Base-by-base conservation (phyloP, 2,329 filamentous ascomycete species). In the Cladorrhinum sp. region DNA sequence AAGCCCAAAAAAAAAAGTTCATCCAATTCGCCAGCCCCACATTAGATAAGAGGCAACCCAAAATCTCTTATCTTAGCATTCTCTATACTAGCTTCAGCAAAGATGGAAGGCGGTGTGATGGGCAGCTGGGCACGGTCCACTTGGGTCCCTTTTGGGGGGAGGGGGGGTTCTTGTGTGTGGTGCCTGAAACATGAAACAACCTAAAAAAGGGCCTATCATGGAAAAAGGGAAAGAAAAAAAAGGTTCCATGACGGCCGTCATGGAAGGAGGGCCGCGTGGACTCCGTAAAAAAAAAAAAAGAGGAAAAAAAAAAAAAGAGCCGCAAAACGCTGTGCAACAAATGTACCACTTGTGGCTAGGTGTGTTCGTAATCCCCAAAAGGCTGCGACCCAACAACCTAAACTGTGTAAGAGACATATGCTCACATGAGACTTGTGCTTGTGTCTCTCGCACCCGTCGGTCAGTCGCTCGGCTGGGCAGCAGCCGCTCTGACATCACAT, bases 11-110 rank as follows among this genome's bases (percentile, higher is more conserved):
- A 28, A 28, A 28, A 28, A 28, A 28, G 26, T 28, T 28, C 26
- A 36, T 10, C 33, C 26, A 36, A 58, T 58, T 49, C n/a, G 48
- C 7, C 49, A 14, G 48, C 57, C 33, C 57, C 57, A 52, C 33
- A 18, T 18, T n/a, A n/a, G 54, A 57, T 57, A 57, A 57, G 36
- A 39, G 33, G 33, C 3, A 10, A 12, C 33, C 14, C 33, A 16
- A 36, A 36, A 12, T 16, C 7, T 10, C 59, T 64, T 64, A 64
- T 65, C 63, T 65, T 65, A 63, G 63, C 53, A 46, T 23, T 21
- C 33, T 30, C 4, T 46, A 8, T 23, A n/a, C 16, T 4, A 24
- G 16, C 33, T 4, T 4, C 4, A 36, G 33, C 20, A 14, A 18
- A 42, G 36, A 18, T 1, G 39, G 39, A 60, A 60, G 58, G 58